Evolutionary conservation across 2,329 filamentous ascomycete genomes (phyloP).

Genomic region (Sphaerulina vaccinii): DNA sequence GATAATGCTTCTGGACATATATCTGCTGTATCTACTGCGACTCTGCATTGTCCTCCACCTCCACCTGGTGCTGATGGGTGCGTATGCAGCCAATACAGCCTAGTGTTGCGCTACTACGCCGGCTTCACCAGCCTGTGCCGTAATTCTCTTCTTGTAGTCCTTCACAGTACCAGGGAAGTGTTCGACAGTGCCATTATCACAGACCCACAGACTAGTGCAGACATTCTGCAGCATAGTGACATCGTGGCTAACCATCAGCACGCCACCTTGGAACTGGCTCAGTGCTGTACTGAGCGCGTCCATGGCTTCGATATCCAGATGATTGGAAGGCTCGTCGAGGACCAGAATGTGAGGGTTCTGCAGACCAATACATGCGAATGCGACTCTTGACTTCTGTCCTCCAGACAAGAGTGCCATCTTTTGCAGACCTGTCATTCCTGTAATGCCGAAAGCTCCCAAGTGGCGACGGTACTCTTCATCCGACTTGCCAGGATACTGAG

Average conservation of each 20-base stretch:
- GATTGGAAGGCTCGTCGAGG: slow-evolving; percentile 97
- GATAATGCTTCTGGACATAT: too few relatives aligned
- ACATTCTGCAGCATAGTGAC: slow-evolving; percentile 98
- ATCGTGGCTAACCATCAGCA: slow-evolving; percentile 95
- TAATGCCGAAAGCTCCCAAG: slow-evolving; percentile 80
- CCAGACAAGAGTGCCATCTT: slow-evolving; percentile 93
- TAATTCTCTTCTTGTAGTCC: slow-evolving; percentile 96
- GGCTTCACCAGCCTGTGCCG: slow-evolving; percentile 66
- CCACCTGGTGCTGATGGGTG: too few relatives aligned
- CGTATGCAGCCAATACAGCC: background rate
- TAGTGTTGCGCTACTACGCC: slow-evolving; percentile 63
- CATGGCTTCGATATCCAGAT: slow-evolving; percentile 99
- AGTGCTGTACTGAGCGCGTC: slow-evolving; percentile 82
- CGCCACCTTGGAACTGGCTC: slow-evolving; percentile 84
- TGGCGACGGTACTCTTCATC: slow-evolving; percentile 97
- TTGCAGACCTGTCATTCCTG: slow-evolving; percentile 92
- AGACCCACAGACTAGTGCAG: slow-evolving; percentile 93
- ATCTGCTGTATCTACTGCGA: too few relatives aligned
- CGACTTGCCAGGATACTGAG: slow-evolving; percentile 81
- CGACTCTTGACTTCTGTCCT: slow-evolving; percentile 97
- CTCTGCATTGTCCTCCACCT: too few relatives aligned
- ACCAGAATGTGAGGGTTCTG: slow-evolving; percentile 96
- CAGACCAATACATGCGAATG: slow-evolving; percentile 92
- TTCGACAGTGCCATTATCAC: slow-evolving; percentile 88
- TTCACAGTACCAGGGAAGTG: slow-evolving; percentile 93